Base-by-base conservation (phyloP, 371 early-diverging fungal genomes). In the Rhizopus arrhizus region DNA sequence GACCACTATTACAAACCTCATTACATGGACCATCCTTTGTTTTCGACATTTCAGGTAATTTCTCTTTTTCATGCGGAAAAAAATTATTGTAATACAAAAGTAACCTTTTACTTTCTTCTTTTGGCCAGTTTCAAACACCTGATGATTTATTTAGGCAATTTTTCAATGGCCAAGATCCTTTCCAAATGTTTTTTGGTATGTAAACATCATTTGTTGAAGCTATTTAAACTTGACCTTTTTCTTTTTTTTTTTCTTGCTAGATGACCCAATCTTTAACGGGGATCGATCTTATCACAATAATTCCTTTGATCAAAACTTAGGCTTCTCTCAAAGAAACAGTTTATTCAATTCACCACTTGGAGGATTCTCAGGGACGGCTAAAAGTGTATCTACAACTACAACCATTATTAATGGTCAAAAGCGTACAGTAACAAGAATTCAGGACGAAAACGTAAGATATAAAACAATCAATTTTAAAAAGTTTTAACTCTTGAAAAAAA, bases 91-190 rank as follows among this genome's bases (percentile, higher is more conserved):
- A 22, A 22, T 22, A 22, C 22, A 22, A 22, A 22, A 22, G 22
- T 22, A 22, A 22, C 22, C 22, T 22, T 22, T 22, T 36, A 22
- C 22, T 2, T 22, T 22, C 2, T 36, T 40, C 40, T 31, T 12
- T 5, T 10, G 12, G 35, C 12, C 32, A 65, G 65, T 60, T 65
- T 31, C 65, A 46, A 46, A 51, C 60, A 8, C 65, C 65, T 10
- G 61, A 60, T n/a, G 65, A 65, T n/a, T 35, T 65, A 12, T 65
- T 65, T 16, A 55, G 45, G 11, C 61, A 60, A 28, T 65, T 65
- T 29, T 65, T 65, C 33, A 36, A 32, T 32, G 46, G 56, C 15
- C 56, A 59, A 36, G 65, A 65, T 42, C 65, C 62, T 10, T 62
- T 62, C 52, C 40, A 52, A 10, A 13, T 51, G 13, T 46, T 65